These are phyloP conservation scores for Candida frijolesensis DNA, from an alignment of 1,139 yeast species.

Conservation along the genomic window DNA sequence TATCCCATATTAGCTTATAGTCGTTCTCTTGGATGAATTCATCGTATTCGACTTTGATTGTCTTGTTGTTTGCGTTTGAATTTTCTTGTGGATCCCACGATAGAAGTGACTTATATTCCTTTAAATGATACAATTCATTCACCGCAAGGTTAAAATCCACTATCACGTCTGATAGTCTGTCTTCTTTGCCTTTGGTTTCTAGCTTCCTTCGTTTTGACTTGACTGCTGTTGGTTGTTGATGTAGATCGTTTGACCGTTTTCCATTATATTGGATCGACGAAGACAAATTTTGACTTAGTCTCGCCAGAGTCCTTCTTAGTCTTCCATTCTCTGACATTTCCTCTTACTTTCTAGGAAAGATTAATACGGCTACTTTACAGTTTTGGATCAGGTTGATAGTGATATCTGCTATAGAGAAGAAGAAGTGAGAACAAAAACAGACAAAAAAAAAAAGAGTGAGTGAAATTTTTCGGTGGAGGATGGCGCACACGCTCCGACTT, in stretches of 20 bases:
- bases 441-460: conserved; percentile 1
- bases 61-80: conserved; percentile 26
- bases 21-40: conserved; percentile 30
- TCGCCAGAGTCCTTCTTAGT: conserved; percentile 14
- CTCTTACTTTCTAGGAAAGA: background rate
- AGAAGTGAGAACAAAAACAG: conserved; percentile 7
- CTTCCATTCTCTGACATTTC: conserved; percentile 13
- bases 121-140: conserved; percentile 59
- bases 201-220: conserved; percentile 15
- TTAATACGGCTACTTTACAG: background rate
- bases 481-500: background rate
- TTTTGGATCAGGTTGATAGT: background rate
- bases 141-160: conserved; percentile 47
- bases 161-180: conserved; percentile 34
- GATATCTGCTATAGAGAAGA: background rate
- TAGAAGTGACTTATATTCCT: conserved; percentile 59
- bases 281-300: conserved; percentile 13
- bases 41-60: conserved; percentile 39
- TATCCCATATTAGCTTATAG: conserved; percentile 37
- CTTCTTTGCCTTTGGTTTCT: conserved; percentile 17
- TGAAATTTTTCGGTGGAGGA: conserved; percentile 2
- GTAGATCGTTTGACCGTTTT: conserved; percentile 5
- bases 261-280: conserved; percentile 7
- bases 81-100: conserved; percentile 60
- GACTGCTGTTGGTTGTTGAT: conserved; percentile 1